phyloP scores from a whole-genome alignment of 805 yeast species.

The Candida silvatica region DNA sequence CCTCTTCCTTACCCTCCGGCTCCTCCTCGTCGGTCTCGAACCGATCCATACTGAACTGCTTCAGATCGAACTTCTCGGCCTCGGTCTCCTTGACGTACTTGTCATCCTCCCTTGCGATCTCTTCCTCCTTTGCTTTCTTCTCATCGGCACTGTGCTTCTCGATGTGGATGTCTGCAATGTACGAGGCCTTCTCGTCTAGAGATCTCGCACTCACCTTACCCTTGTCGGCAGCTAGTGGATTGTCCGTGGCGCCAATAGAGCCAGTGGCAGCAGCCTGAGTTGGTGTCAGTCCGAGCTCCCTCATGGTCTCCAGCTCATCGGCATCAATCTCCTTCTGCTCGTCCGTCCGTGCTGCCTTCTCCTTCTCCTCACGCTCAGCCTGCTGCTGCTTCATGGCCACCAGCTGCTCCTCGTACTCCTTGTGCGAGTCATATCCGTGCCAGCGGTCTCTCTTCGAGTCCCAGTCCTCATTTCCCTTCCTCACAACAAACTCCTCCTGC shows the following conservation, averaged over 20 bases:
- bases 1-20: too few species aligned
- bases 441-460: slow-evolving; percentile 74
- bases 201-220: slow-evolving; percentile 44
- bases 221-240: slow-evolving; percentile 10
- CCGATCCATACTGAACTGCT: too few species aligned
- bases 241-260: slow-evolving; percentile 2
- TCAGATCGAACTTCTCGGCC: too few species aligned
- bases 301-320: slow-evolving; percentile 35
- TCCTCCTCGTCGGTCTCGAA: too few species aligned
- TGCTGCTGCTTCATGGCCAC: slow-evolving; percentile 34
- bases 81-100: too few species aligned
- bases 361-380: slow-evolving; percentile 18
- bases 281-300: slow-evolving; percentile 28
- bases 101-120: too few species aligned
- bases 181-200: slow-evolving; percentile 69
- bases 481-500: slow-evolving; percentile 8
- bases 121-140: too few species aligned
- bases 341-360: slow-evolving; percentile 7
- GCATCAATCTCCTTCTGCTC: slow-evolving; percentile 15
- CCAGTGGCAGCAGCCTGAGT: slow-evolving; percentile 1
- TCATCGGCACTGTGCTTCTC: too few species aligned
- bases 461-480: slow-evolving; percentile 34
- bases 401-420: slow-evolving; percentile 48
- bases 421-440: slow-evolving; percentile 61
- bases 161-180: too few species aligned